Conservation (phyloP, 768 basidiomycete species). For the Mycena latifolia region DNA sequence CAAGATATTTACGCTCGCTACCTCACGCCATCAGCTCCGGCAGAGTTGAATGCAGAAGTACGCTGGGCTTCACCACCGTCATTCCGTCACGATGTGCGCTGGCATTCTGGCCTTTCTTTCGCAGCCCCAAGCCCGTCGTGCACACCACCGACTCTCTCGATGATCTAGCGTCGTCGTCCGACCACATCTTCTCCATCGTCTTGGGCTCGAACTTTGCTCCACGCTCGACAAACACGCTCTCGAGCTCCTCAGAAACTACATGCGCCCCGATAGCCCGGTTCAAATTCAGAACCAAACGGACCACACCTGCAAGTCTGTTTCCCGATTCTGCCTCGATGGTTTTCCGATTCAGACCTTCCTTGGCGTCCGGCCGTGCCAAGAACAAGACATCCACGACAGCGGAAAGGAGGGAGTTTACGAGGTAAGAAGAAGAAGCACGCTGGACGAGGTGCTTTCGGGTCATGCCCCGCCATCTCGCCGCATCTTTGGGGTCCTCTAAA, state of each 20-base stretch:
- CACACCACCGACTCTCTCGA: slow-evolving; percentile 7
- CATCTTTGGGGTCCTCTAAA: slow-evolving; percentile 13
- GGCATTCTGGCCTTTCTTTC: background rate
- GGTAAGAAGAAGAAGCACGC: background rate
- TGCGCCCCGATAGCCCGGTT: slow-evolving; percentile 22
- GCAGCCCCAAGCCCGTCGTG: slow-evolving; percentile 11
- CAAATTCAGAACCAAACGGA: slow-evolving; percentile 13
- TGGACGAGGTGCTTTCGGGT: slow-evolving; percentile 35
- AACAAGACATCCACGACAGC: slow-evolving; percentile 5
- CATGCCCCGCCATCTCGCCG: slow-evolving; percentile 24
- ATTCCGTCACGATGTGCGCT: background rate
- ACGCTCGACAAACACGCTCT: background rate
- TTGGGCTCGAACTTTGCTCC: slow-evolving; percentile 13
- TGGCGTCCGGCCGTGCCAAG: background rate
- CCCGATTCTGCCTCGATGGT: slow-evolving; percentile 9
- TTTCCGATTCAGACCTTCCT: background rate
- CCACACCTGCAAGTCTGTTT: slow-evolving; percentile 8
- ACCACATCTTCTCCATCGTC: slow-evolving; percentile 23
- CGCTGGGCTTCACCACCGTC: slow-evolving; percentile 21
- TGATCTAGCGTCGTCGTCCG: background rate
- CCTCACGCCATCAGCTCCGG: slow-evolving; percentile 7
- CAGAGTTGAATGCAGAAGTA: slow-evolving; percentile 18
- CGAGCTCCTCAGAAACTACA: slow-evolving; percentile 26
- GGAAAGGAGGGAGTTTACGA: background rate
- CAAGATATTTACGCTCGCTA: too few species aligned